These are phyloP conservation scores for Botrytis squamosa DNA, from an alignment of 2,329 filamentous ascomycete genomes.

Conservation along the genomic window DNA sequence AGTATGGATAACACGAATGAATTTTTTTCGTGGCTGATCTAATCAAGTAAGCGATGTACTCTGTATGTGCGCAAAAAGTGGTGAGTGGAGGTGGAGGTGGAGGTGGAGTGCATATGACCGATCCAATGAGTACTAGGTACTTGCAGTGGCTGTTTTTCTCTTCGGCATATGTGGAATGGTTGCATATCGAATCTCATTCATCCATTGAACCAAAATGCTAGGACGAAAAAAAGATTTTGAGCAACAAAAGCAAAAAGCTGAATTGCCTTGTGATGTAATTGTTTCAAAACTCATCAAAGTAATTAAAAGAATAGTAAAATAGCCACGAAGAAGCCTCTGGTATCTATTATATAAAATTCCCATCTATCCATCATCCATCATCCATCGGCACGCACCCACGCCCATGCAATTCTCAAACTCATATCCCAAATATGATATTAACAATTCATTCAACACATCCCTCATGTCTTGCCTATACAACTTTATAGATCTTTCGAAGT, in stretches of 20 bases:
- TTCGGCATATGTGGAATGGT: not conserved
- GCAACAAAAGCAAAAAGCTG: not conserved
- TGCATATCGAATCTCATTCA: not conserved
- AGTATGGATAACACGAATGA: not conserved
- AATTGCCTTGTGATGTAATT: not conserved
- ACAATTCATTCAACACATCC: not conserved
- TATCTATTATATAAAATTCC: not conserved
- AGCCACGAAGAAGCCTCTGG: not conserved
- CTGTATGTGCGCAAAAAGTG: not conserved
- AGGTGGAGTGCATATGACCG: not conserved
- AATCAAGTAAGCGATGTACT: not conserved
- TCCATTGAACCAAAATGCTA: not conserved
- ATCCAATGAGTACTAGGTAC: not conserved
- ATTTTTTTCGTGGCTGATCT: not conserved
- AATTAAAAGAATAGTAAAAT: not conserved
- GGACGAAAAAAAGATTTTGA: not conserved
- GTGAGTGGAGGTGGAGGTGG: not conserved
- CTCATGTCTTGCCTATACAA: not conserved
- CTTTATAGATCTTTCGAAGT: not conserved
- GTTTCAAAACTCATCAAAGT: not conserved
- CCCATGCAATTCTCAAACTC: slow-evolving; percentile 2
- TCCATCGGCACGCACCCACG: not conserved
- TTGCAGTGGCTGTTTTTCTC: not conserved
- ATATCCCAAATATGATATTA: not conserved
- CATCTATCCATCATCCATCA: not conserved